phyloP scores from a whole-genome alignment of 805 yeast species.

The Saccharomycopsis amapae region DNA sequence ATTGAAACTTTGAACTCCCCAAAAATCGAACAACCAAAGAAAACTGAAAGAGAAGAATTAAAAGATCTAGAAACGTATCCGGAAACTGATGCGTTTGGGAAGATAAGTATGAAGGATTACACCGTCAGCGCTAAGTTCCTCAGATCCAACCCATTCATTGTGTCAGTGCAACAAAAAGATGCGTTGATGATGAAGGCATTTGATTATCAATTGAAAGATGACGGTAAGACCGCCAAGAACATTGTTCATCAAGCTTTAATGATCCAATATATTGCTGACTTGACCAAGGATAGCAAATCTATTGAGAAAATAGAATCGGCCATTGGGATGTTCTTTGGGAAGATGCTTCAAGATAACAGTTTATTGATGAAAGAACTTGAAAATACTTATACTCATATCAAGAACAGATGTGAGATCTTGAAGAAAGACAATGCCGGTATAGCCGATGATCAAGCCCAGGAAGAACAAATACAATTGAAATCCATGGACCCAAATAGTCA shows the following conservation, averaged over 20 bases:
- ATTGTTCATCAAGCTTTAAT: conserved; percentile 76
- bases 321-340: conserved; percentile 59
- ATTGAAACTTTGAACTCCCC: conserved; percentile 31
- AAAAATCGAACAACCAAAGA: conserved; percentile 1
- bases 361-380: conserved; percentile 57
- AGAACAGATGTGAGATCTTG: conserved; percentile 63
- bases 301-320: conserved; percentile 24
- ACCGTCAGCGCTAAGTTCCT: conserved; percentile 46
- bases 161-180: conserved; percentile 81
- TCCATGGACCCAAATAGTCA: conserved; percentile 80
- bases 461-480: conserved; percentile 72
- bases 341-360: conserved; percentile 60
- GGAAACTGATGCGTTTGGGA: conserved; percentile 60
- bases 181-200: conserved; percentile 90
- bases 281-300: conserved; percentile 30
- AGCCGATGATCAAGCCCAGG: conserved; percentile 26
- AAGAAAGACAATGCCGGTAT: conserved; percentile 39
- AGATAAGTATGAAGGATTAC: conserved; percentile 43
- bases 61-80: conserved; percentile 52
- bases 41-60: conserved; percentile 25
- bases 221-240: conserved; percentile 47
- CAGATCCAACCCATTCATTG: conserved; percentile 51
- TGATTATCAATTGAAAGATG: conserved; percentile 64
- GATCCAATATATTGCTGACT: conserved; percentile 55
- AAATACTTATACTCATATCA: conserved; percentile 69